phyloP scores from a whole-genome alignment of 225 moss, liverwort and hornwort species.

The Pleurozium schreberi region DNA sequence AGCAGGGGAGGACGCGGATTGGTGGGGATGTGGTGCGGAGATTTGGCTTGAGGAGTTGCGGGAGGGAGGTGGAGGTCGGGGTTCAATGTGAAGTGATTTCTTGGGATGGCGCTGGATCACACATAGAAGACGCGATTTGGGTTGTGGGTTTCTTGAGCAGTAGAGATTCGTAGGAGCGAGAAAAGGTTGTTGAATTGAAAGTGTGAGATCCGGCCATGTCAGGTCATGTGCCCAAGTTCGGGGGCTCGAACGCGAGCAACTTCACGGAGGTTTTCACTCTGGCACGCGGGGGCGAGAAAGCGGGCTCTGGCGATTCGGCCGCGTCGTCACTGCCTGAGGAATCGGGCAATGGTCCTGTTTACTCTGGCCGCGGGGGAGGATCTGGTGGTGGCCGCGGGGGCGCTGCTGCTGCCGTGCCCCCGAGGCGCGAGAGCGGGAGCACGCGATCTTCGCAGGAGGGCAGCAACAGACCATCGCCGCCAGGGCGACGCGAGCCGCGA shows the following conservation, averaged over 20 bases:
- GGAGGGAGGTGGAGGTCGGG: neutral
- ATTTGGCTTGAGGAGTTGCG: neutral
- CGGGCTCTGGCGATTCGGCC: constrained; percentile 5
- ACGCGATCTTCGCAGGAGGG: constrained; percentile 2
- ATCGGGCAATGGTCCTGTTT: neutral
- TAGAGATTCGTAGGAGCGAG: neutral
- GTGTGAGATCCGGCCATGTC: constrained; percentile 6
- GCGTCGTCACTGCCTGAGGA: neutral
- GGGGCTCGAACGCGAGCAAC: neutral
- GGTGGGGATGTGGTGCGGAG: neutral
- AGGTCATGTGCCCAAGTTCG: constrained; percentile 27
- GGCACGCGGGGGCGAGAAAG: constrained; percentile 5
- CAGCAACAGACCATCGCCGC: neutral
- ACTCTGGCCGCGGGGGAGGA: neutral
- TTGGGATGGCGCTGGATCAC: constrained; percentile 6
- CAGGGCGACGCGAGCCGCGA: neutral
- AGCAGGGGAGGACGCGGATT: neutral
- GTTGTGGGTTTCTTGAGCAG: neutral
- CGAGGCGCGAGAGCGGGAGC: neutral
- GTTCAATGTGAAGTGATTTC: neutral
- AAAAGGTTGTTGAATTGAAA: neutral
- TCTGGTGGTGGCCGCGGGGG: neutral
- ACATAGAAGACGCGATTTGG: neutral
- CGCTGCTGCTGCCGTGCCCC: neutral
- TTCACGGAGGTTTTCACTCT: constrained; percentile 14